Evolutionary conservation across 495 filamentous ascomycete genomes (phyloP).

Genomic region (Hyaloscypha variabilis): DNA sequence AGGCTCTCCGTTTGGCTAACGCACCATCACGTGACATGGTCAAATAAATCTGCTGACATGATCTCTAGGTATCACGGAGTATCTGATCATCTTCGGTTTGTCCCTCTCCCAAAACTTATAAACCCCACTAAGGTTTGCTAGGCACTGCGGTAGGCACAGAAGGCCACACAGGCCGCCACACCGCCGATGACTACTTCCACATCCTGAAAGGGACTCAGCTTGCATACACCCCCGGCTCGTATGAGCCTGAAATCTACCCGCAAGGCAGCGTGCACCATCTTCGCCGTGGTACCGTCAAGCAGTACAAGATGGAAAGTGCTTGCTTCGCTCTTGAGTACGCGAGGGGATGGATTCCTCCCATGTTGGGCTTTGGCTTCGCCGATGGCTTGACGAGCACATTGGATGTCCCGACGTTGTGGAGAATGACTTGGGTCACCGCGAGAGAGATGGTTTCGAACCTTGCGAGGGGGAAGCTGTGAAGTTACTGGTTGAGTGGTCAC

Average conservation of each 20-base stretch:
- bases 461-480: conserved; percentile 70
- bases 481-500: not conserved
- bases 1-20: not conserved
- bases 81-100: conserved; percentile 76
- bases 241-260: conserved; percentile 74
- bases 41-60: conserved; percentile 7
- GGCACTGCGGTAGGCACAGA: conserved; percentile 86
- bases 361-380: conserved; percentile 85
- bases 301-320: conserved; percentile 78
- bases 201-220: conserved; percentile 76
- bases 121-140: conserved; percentile 25
- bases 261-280: conserved; percentile 79
- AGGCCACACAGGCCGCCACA: conserved; percentile 84
- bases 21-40: conserved; percentile 20
- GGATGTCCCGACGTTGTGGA: conserved; percentile 79
- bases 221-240: conserved; percentile 70
- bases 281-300: conserved; percentile 73
- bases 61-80: conserved; percentile 62
- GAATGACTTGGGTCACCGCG: conserved; percentile 68
- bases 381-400: conserved; percentile 76
- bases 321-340: conserved; percentile 91
- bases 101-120: no score
- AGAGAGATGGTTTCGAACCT: conserved; percentile 75
- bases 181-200: conserved; percentile 91
- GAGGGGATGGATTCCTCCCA: conserved; percentile 86